Evolutionary conservation across 176 grass and related monocot species (phyloP).

Genomic region (Carex parvula): DNA sequence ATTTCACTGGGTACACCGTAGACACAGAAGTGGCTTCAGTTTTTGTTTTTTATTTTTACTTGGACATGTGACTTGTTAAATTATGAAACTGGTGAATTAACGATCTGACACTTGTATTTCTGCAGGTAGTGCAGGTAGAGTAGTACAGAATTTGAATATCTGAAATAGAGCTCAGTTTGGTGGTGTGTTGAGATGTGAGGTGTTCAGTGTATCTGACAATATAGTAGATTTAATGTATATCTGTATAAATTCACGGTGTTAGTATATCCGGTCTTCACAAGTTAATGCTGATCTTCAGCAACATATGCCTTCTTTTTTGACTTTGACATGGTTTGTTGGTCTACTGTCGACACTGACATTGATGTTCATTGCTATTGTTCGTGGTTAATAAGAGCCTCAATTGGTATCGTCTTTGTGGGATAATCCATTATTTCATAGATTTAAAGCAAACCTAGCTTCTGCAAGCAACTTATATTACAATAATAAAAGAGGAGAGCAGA

Average conservation of each 20-base stretch:
- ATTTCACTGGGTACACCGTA: neutral
- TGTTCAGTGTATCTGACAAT: neutral
- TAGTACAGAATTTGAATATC: neutral
- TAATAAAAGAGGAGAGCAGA: neutral
- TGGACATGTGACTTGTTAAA: neutral
- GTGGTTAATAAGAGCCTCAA: no score
- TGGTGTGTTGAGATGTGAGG: neutral
- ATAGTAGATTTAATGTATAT: constrained; percentile 25
- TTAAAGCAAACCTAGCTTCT: neutral
- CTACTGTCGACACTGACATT: neutral
- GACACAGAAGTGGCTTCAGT: neutral
- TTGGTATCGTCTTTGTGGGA: neutral
- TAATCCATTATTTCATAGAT: neutral
- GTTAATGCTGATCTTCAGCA: neutral
- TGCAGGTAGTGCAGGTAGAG: constrained; percentile 22
- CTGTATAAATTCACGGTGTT: constrained; percentile 12
- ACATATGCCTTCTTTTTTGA: neutral
- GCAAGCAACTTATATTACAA: neutral
- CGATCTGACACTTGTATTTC: neutral
- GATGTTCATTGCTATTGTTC: no score
- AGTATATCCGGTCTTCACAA: neutral
- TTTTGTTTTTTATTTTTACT: neutral
- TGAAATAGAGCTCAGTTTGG: neutral
- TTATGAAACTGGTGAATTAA: neutral
- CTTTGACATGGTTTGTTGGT: neutral